Evolutionary conservation across 768 basidiomycete genomes (phyloP).

Genomic region (Agrocybe pediades): DNA sequence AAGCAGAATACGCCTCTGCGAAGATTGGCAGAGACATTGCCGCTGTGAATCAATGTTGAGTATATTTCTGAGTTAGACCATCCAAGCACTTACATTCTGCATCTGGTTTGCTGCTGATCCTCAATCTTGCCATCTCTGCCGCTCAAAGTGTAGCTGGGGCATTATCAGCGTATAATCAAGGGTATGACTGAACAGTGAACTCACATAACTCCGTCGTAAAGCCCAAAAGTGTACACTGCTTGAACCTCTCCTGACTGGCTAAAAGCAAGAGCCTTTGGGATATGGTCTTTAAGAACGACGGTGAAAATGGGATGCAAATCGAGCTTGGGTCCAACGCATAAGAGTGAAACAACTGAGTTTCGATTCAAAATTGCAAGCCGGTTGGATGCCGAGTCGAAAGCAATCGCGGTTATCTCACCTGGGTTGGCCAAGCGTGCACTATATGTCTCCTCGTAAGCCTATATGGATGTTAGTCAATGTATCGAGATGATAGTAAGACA

Average conservation of each 20-base stretch:
- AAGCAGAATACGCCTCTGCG: not conserved
- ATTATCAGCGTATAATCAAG: not conserved
- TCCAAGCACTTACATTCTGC: not conserved
- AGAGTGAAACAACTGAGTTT: not conserved
- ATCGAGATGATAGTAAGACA: not conserved
- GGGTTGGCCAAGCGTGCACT: not conserved
- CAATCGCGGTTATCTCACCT: constrained; percentile 1
- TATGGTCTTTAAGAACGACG: constrained; percentile 1
- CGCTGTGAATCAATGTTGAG: not conserved
- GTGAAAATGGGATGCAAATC: constrained; percentile 1
- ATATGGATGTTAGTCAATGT: not conserved
- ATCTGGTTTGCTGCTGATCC: not conserved
- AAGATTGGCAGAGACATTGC: not conserved
- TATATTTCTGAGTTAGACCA: not conserved
- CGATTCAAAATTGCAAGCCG: not conserved
- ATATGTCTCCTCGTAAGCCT: constrained; percentile 1
- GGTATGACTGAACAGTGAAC: not conserved
- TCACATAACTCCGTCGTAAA: not conserved
- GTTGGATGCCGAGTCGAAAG: not conserved
- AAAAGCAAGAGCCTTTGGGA: constrained; percentile 1
- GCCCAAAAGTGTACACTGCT: not conserved
- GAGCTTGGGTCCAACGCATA: not conserved
- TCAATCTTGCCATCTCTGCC: constrained; percentile 1
- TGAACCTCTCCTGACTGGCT: not conserved
- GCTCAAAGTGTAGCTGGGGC: not conserved